Percentiles rank a stretch among this genome's conserved stretches.
These are phyloP conservation scores for Apiotrichum akiyoshidainum DNA, from an alignment of 1,284 basidiomycete genomes.

Conservation along the genomic window DNA sequence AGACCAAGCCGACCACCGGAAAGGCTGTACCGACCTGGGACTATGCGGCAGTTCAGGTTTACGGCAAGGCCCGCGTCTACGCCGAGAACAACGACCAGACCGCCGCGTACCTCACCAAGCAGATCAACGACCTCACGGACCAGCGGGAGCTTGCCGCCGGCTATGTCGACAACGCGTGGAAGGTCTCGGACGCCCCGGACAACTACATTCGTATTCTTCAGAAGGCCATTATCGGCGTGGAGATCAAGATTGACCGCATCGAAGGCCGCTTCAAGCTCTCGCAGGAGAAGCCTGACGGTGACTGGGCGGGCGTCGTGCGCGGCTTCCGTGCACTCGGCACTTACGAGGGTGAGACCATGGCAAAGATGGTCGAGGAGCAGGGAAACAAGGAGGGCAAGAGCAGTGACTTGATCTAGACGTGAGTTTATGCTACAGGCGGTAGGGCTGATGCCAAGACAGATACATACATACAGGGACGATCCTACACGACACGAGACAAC, in stretches of 20 bases:
- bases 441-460: no score
- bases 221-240: constrained; percentile 51
- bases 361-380: constrained; percentile 34
- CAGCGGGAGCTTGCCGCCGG: constrained; percentile 26
- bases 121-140: constrained; percentile 38
- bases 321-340: constrained; percentile 43
- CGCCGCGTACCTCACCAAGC: constrained; percentile 33
- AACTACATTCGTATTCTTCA: constrained; percentile 48
- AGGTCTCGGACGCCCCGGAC: constrained; percentile 48
- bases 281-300: constrained; percentile 46
- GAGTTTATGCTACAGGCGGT: no score
- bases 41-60: constrained; percentile 50
- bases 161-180: constrained; percentile 37
- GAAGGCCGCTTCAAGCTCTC: constrained; percentile 52
- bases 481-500: no score
- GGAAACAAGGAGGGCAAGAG: constrained; percentile 15
- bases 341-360: constrained; percentile 36
- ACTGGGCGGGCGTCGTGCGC: constrained; percentile 48
- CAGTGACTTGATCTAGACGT: neutral
- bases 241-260: constrained; percentile 46
- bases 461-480: no score
- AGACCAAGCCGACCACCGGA: constrained; percentile 45
- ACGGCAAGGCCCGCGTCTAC: constrained; percentile 39
- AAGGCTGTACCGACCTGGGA: constrained; percentile 52
- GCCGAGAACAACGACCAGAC: constrained; percentile 23